Conservation (phyloP, 768 basidiomycete species). For the Leccinellum luteum region DNA sequence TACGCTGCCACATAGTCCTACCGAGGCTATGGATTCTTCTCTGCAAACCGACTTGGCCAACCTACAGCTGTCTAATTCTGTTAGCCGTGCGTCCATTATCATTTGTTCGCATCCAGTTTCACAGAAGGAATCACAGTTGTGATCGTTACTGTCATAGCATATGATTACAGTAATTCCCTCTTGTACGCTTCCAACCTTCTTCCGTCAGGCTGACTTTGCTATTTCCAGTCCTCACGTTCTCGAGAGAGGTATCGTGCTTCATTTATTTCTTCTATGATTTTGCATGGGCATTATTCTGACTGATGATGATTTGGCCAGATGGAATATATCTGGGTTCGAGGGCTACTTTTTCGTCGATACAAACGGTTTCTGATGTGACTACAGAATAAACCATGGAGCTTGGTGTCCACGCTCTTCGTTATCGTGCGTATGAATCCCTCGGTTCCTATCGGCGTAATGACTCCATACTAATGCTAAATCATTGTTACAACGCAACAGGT, state of each 20-base stretch:
- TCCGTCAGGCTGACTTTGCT: background rate
- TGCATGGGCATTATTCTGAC: background rate
- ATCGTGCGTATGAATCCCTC: background rate
- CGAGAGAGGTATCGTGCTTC: background rate
- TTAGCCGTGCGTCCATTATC: background rate
- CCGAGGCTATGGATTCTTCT: background rate
- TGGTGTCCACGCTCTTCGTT: background rate
- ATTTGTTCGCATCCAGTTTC: background rate
- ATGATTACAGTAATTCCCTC: background rate
- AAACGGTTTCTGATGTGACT: background rate
- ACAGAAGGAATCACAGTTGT: background rate
- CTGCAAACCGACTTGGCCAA: background rate
- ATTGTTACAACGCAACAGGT: background rate
- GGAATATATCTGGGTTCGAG: background rate
- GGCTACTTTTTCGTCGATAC: background rate
- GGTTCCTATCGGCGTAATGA: background rate
- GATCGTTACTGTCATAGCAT: background rate
- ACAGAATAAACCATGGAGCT: background rate
- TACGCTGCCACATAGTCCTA: background rate
- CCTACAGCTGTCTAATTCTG: background rate
- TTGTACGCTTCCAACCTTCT: background rate
- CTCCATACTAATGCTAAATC: too few relatives aligned
- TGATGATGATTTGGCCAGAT: background rate
- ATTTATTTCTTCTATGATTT: background rate
- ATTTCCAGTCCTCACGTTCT: background rate